phyloP scores from a whole-genome alignment of 345 rosid species.

The Citrus australasica region DNA sequence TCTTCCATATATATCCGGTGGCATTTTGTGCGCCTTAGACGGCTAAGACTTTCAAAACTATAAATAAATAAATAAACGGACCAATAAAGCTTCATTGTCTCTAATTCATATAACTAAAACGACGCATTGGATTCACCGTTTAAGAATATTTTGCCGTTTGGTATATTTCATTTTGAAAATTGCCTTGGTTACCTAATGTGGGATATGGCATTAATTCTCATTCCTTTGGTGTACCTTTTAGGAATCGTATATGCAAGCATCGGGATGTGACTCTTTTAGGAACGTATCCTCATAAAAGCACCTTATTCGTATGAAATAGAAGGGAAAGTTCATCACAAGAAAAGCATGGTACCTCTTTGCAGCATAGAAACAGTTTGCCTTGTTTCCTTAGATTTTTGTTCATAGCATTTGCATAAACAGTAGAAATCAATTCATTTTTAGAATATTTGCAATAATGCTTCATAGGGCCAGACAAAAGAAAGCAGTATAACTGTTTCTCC shows the following conservation, averaged over 20 bases:
- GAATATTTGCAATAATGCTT: not conserved
- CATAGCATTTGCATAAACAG: not conserved
- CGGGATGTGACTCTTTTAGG: no score
- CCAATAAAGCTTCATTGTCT: not conserved
- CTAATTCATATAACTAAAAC: not conserved
- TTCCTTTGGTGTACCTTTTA: no score
- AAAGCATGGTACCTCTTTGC: not conserved
- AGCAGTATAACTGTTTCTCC: not conserved
- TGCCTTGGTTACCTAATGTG: not conserved
- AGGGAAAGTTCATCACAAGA: slow-evolving; percentile 13
- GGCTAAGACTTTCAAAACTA: not conserved
- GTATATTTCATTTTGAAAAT: not conserved
- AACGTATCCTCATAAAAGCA: not conserved
- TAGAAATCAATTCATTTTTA: not conserved
- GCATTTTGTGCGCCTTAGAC: not conserved
- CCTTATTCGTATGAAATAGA: not conserved
- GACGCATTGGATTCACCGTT: slow-evolving; percentile 14
- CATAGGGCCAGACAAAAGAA: not conserved
- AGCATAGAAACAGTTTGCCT: not conserved
- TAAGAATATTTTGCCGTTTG: not conserved
- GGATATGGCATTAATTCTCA: not conserved
- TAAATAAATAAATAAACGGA: not conserved
- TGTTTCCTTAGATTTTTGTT: not conserved
- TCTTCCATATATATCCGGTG: not conserved
- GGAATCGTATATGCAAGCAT: no score